Evolutionary conservation across 441 rosid genomes (phyloP), one percentile per base, ranked within the genome.

Genomic region (Erodium chrysanthum): DNA sequence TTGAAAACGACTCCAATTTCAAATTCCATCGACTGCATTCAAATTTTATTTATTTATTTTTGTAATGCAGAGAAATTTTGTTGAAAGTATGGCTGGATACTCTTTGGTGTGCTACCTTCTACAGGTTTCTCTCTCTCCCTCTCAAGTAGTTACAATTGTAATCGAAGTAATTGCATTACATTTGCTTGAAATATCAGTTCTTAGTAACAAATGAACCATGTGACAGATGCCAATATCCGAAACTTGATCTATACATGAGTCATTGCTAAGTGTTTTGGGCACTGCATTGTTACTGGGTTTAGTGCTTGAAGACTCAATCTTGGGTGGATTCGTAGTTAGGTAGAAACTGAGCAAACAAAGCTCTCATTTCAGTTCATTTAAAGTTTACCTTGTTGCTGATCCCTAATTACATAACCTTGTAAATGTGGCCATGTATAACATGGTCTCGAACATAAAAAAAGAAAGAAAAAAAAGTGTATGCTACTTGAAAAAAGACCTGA

Each of bases 41-140:
- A 15, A 21, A 61, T 59, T 71, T 60, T 21, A 18, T 40, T 65
- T 7, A 9, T 18, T 12, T 42, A 48, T 77, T 63, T 40, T 81
- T 72, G 66, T 70, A 44, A 63, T 85, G 78, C 91, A 94, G 99
- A 91, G 99, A 81, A 94, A 90, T 79, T 94, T 91, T 78, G 97
- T 94, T 48, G 98, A 90, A 81, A 90, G 98, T 80, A 90, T 94
- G 99, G 99, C 96, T 54, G 99, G 99, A 73, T 94, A 91, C 84
- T 94, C 97, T 50, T 82, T 94, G 60, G 97, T 94, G 70, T 94
- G 97, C 87, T 94, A 94, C 82, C 92, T 94, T 71, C 88, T 94
- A 58, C 97, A 91, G 96, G 99, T 91, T 69, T 60, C 6, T 59
- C 65, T 71, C 68, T 52, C 29, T 46, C 63, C 22, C 58, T 58